Base-by-base conservation (phyloP, 148 eudicot species). In the Limonium bicolor region DNA sequence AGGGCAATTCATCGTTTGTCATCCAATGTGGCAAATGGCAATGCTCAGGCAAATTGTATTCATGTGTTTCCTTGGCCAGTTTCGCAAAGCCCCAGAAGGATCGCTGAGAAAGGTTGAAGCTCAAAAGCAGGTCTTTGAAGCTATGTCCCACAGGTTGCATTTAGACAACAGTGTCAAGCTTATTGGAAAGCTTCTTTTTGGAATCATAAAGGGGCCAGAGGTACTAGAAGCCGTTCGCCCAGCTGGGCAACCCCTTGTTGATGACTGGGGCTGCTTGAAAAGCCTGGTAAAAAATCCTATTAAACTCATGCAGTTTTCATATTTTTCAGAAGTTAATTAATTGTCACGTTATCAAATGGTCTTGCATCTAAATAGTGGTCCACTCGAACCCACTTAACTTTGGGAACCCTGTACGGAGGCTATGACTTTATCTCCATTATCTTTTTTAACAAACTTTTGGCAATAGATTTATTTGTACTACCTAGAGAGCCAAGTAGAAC, bases 181-280 rank as follows among this genome's bases (percentile, higher is more conserved):
- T 49, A 36, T 85, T 6, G 99, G 95, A 33, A 76, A 85, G 63
- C 95, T 92, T 53, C 63, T 85, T 20, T 92, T 92, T 50, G 99
- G 99, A 49, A 73, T 78, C n/a, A 67, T 72, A 4, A 76, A 65
- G 48, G 86, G 82, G 41, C 69, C 82, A 2, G 67, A 71, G 59
- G 62, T 77, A 50, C 64, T 88, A 51, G 70, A 72, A 24, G 15
- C 62, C 27, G 75, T 78, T 23, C 64, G 88, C 26, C 72, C 94
- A 36, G 41, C 82, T 4, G 86, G 95, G 27, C 62, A 81, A 53
- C 88, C 99, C 63, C 88, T 85, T 22, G 86, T 78, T 50, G 86
- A 85, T 69, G 94, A 92, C 60, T 92, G 95, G 99, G 48, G 52
- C 46, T 81, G 95, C 66, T 77, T 92, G 42, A 81, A 71, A 66